Conservation (phyloP, 1,284 basidiomycete genomes). For the Exsudoporus floridanus region DNA sequence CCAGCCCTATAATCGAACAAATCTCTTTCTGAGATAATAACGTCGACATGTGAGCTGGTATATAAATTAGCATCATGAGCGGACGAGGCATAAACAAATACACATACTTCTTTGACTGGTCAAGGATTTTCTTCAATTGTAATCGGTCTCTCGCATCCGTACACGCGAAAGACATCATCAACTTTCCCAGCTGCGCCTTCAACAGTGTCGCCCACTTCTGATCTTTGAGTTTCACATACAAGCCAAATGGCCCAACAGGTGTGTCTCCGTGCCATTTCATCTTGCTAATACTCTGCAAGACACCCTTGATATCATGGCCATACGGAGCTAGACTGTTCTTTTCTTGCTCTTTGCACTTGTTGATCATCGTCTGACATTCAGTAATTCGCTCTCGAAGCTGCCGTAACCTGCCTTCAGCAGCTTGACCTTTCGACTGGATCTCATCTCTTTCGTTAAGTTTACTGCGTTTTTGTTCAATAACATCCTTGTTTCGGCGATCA, state of each 20-base stretch:
- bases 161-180: conserved; percentile 77
- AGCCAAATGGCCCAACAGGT: conserved; percentile 88
- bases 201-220: conserved; percentile 67
- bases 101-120: conserved; percentile 56
- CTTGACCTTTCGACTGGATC: conserved; percentile 36
- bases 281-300: conserved; percentile 58
- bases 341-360: conserved; percentile 46
- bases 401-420: conserved; percentile 35
- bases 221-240: conserved; percentile 77
- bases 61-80: conserved; percentile 25
- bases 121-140: conserved; percentile 63
- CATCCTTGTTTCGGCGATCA: conserved; percentile 37
- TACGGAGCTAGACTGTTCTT: conserved; percentile 60
- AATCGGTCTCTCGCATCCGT: conserved; percentile 69
- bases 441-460: conserved; percentile 35
- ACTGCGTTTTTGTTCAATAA: conserved; percentile 35
- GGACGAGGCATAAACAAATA: not conserved
- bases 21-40: conserved; percentile 71
- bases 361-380: conserved; percentile 48
- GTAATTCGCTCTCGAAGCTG: conserved; percentile 41
- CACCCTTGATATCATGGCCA: conserved; percentile 59
- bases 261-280: conserved; percentile 63
- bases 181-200: conserved; percentile 59
- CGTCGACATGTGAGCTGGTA: conserved; percentile 39
- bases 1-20: conserved; percentile 74